Conservation (phyloP, 2,329 filamentous ascomycete genomes). For the Penicillium verrucosum region DNA sequence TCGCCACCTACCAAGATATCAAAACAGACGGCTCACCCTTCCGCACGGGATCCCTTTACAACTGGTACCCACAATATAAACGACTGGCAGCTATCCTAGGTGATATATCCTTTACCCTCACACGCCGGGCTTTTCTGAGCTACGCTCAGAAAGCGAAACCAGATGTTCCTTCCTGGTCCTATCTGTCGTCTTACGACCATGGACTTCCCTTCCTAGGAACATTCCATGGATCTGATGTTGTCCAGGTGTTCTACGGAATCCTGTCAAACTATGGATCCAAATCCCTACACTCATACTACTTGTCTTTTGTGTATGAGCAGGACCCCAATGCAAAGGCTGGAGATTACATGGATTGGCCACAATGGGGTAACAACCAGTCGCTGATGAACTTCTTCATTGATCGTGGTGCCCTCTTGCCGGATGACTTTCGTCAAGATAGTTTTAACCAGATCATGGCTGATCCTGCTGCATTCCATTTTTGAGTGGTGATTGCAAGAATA, state of each 20-base stretch:
- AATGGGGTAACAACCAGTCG: slow-evolving; percentile 51
- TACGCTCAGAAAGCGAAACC: slow-evolving; percentile 49
- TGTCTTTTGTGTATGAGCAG: slow-evolving; percentile 66
- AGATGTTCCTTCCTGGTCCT: slow-evolving; percentile 67
- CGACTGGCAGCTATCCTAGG: slow-evolving; percentile 71
- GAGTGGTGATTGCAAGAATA: not conserved
- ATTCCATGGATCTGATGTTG: slow-evolving; percentile 67
- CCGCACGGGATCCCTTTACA: slow-evolving; percentile 65
- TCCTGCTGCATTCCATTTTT: slow-evolving; percentile 26
- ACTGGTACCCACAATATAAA: slow-evolving; percentile 73
- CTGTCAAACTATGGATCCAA: slow-evolving; percentile 59
- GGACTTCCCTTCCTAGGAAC: slow-evolving; percentile 71
- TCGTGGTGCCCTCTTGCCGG: slow-evolving; percentile 39
- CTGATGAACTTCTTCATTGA: slow-evolving; percentile 51
- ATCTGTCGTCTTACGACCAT: slow-evolving; percentile 69
- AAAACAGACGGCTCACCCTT: slow-evolving; percentile 66
- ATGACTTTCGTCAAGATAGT: slow-evolving; percentile 49
- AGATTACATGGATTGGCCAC: slow-evolving; percentile 50
- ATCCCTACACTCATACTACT: slow-evolving; percentile 66
- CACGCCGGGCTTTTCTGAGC: slow-evolving; percentile 62
- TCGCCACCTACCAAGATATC: slow-evolving; percentile 61
- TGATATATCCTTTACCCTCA: slow-evolving; percentile 71
- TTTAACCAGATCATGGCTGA: slow-evolving; percentile 41
- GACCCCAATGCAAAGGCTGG: slow-evolving; percentile 62
- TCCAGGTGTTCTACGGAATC: slow-evolving; percentile 67